These are phyloP conservation scores for Termitomyces sp. DNA, from an alignment of 768 basidiomycete species.

Conservation along the genomic window DNA sequence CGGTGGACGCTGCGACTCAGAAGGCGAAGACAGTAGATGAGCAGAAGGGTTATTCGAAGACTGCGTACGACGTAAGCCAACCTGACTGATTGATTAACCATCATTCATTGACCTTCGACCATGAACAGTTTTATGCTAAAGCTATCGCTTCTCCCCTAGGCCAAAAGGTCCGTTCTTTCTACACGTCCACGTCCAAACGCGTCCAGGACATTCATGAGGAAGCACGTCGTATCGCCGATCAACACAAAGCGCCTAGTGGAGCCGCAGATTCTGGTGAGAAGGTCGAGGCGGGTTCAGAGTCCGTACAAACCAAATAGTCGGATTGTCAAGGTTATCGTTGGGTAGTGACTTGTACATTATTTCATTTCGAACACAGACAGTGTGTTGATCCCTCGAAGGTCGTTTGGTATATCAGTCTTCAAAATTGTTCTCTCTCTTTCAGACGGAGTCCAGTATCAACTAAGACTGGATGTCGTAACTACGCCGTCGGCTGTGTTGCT, in stretches of 20 bases:
- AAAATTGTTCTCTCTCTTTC: too few relatives aligned
- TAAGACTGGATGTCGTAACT: too few relatives aligned
- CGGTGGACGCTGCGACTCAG: constrained; percentile 56
- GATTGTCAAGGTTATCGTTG: neutral
- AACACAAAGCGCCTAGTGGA: constrained; percentile 37
- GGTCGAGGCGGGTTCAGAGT: neutral
- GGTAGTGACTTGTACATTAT: neutral
- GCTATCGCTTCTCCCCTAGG: constrained; percentile 76
- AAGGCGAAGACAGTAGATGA: constrained; percentile 77
- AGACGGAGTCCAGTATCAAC: too few relatives aligned
- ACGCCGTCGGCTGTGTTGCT: too few relatives aligned
- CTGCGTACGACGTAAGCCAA: constrained; percentile 56
- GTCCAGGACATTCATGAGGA: constrained; percentile 91
- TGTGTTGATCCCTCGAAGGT: neutral
- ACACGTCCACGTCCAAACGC: constrained; percentile 86
- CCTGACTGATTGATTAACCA: neutral
- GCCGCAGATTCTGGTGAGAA: neutral
- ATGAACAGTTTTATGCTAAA: constrained; percentile 65
- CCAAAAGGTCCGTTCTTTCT: constrained; percentile 73
- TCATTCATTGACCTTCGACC: neutral
- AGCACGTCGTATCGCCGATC: constrained; percentile 72
- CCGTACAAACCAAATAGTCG: neutral
- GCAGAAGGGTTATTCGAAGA: constrained; percentile 70
- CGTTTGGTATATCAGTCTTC: too few relatives aligned
- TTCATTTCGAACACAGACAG: neutral